phyloP scores from a whole-genome alignment of 208 protist genomes.

The Zelonia costaricensis region DNA sequence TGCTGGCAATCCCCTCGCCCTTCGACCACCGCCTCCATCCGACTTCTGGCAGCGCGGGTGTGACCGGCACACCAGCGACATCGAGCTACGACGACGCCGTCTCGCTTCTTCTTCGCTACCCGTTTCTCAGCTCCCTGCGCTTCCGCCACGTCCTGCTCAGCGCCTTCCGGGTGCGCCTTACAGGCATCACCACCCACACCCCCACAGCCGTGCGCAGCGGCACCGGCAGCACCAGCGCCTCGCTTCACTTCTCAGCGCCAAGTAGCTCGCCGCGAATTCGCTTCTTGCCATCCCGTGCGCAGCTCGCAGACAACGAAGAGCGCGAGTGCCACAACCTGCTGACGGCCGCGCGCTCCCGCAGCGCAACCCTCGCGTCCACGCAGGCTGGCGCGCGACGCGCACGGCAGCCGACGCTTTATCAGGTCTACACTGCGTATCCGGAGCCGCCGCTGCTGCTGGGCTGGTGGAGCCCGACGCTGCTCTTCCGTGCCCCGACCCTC shows the following conservation, averaged over 20 bases:
- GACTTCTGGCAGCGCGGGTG: neutral
- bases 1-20: constrained; percentile 25
- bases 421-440: constrained; percentile 38
- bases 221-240: too few relatives aligned
- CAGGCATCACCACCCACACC: neutral
- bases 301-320: constrained; percentile 11
- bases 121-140: constrained; percentile 37
- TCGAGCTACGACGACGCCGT: constrained; percentile 15
- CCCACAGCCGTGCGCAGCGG: neutral
- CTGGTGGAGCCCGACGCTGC: constrained; percentile 49
- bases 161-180: constrained; percentile 18
- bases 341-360: neutral
- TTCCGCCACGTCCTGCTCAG: constrained; percentile 45
- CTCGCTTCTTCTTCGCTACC: constrained; percentile 28
- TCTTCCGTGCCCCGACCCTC: constrained; percentile 54
- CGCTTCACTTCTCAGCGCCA: too few relatives aligned
- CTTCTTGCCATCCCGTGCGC: constrained; percentile 5
- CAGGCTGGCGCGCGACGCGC: too few relatives aligned
- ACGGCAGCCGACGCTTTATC: too few relatives aligned
- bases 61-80: neutral
- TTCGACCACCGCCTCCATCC: constrained; percentile 1
- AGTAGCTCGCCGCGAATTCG: neutral
- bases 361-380: too few relatives aligned
- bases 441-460: constrained; percentile 62
- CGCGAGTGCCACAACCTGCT: constrained; percentile 1